Evolutionary conservation across 352 stramenopile genomes (phyloP).

Genomic region (Globisporangium emineosum): DNA sequence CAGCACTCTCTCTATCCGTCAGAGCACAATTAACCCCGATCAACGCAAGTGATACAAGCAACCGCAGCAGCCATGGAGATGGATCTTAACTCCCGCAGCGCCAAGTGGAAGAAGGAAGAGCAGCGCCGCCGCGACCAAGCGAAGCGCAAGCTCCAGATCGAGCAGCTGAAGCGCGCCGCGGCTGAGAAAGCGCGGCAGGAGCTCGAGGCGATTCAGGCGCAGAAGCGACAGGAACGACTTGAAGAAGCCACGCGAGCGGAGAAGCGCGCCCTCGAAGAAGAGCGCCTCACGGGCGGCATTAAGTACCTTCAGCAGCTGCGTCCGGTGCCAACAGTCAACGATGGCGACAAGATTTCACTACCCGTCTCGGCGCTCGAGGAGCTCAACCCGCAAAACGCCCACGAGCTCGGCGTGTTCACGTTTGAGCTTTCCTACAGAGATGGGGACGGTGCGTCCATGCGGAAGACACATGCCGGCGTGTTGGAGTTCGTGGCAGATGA

Average conservation of each 20-base stretch:
- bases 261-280: slow-evolving; percentile 54
- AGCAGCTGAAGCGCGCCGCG: slow-evolving; percentile 46
- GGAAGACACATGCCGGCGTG: slow-evolving; percentile 69
- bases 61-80: slow-evolving; percentile 47
- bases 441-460: slow-evolving; percentile 16
- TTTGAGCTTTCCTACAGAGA: slow-evolving; percentile 63
- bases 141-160: slow-evolving; percentile 48
- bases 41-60: neutral
- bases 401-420: slow-evolving; percentile 76
- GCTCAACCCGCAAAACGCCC: slow-evolving; percentile 73
- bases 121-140: slow-evolving; percentile 55
- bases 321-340: slow-evolving; percentile 39
- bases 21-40: neutral
- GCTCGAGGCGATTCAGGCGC: slow-evolving; percentile 40
- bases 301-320: slow-evolving; percentile 49
- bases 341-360: slow-evolving; percentile 79
- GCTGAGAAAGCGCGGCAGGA: slow-evolving; percentile 38
- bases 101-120: slow-evolving; percentile 71
- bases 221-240: slow-evolving; percentile 44
- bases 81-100: slow-evolving; percentile 60
- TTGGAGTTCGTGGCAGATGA: slow-evolving; percentile 79
- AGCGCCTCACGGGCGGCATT: slow-evolving; percentile 70
- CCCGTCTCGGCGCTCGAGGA: slow-evolving; percentile 70
- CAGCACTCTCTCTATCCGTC: neutral
- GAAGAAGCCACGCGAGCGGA: slow-evolving; percentile 39